Conservation (phyloP, 1,139 yeast genomes). For the Saccharomyces hybrid region DNA sequence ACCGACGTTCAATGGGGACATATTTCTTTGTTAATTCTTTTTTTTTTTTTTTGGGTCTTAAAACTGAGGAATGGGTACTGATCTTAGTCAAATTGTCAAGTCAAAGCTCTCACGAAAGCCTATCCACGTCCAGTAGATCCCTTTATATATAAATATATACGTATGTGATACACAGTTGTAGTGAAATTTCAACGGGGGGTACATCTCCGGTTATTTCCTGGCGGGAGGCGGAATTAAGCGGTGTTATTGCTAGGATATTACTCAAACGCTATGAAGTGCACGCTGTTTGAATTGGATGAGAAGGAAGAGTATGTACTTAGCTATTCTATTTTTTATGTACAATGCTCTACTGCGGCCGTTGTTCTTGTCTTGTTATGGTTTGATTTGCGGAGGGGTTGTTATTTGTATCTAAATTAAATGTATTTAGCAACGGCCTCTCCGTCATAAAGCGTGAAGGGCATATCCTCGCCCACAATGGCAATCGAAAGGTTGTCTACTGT, state of each 20-base stretch:
- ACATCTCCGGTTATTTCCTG: neutral
- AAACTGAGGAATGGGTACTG: neutral
- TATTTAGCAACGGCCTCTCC: conserved; percentile 75
- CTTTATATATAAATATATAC: neutral
- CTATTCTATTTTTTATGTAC: neutral
- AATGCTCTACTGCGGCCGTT: neutral
- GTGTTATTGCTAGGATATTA: neutral
- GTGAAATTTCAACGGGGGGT: neutral
- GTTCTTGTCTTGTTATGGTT: neutral
- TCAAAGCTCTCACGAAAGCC: neutral
- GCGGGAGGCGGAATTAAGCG: neutral
- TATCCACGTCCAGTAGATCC: neutral
- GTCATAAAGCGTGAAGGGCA: conserved; percentile 68
- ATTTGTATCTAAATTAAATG: conserved; percentile 15
- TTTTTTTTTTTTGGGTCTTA: neutral
- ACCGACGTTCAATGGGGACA: conserved; percentile 47
- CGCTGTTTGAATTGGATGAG: neutral
- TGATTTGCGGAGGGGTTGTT: neutral
- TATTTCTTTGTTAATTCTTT: neutral
- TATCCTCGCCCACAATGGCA: conserved; percentile 80
- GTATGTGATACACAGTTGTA: neutral
- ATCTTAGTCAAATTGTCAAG: neutral
- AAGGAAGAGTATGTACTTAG: neutral
- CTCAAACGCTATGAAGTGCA: neutral
- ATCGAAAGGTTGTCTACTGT: conserved; percentile 79